These are phyloP conservation scores for Entomortierella chlamydospora DNA, from an alignment of 192 early-diverging fungal genomes.

Conservation along the genomic window DNA sequence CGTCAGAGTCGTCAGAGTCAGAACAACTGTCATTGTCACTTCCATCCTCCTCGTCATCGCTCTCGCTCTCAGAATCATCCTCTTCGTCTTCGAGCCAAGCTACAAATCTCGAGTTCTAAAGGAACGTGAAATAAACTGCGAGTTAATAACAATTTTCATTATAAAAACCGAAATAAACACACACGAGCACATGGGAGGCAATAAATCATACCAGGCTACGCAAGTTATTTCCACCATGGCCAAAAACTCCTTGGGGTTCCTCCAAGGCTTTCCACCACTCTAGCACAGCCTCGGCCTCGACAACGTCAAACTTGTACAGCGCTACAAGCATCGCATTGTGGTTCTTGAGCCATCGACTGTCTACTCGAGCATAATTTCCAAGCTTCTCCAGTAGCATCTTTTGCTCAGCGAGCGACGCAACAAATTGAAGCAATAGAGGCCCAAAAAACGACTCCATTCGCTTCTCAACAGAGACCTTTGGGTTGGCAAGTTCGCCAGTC, in stretches of 20 bases:
- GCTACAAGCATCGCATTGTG: constrained; percentile 53
- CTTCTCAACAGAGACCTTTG: constrained; percentile 40
- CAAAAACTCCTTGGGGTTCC: constrained; percentile 18
- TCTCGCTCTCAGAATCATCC: constrained; percentile 28
- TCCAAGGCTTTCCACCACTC: constrained; percentile 56
- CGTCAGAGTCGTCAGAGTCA: constrained; percentile 33
- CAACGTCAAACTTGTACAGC: constrained; percentile 60
- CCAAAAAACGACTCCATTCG: constrained; percentile 56
- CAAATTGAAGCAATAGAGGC: constrained; percentile 51
- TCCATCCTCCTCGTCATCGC: constrained; percentile 34
- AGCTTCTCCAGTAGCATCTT: constrained; percentile 39
- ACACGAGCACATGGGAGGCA: background rate
- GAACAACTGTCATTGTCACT: constrained; percentile 21
- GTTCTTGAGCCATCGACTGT: constrained; percentile 37
- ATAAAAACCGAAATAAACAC: background rate
- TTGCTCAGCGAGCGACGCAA: constrained; percentile 47
- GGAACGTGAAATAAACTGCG: too few relatives aligned
- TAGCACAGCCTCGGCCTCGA: constrained; percentile 57
- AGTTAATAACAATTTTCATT: background rate
- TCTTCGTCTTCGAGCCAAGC: constrained; percentile 56
- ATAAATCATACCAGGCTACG: constrained; percentile 27
- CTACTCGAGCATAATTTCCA: constrained; percentile 11
- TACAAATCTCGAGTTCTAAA: constrained; percentile 51
- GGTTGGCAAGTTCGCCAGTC: constrained; percentile 12
- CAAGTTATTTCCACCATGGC: constrained; percentile 24